phyloP scores from a whole-genome alignment of 2,329 filamentous ascomycete species.

The Stylonectria norvegica region DNA sequence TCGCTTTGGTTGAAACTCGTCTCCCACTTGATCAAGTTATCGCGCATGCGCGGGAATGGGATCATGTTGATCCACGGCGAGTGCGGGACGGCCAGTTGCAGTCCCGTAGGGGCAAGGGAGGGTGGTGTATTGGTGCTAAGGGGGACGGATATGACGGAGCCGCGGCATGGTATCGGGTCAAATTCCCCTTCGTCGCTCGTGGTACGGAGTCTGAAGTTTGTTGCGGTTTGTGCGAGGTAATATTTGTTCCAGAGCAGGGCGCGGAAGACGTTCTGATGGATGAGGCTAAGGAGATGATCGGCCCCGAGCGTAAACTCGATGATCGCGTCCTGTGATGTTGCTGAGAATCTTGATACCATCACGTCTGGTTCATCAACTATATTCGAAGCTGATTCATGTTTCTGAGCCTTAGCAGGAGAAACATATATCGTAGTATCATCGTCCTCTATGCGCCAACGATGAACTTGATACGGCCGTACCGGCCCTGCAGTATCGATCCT shows the following conservation, averaged over 20 bases:
- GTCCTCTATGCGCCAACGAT: neutral
- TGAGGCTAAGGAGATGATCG: neutral
- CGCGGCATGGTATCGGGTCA: neutral
- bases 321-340: too few species aligned
- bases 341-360: too few species aligned
- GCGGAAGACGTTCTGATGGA: slow-evolving; percentile 1
- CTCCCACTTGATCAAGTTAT: slow-evolving; percentile 1
- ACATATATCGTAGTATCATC: neutral
- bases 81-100: neutral
- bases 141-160: neutral
- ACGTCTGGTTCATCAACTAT: too few species aligned
- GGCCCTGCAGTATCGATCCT: neutral
- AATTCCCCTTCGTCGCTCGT: too few species aligned
- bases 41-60: slow-evolving; percentile 1
- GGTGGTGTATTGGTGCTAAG: neutral
- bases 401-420: too few species aligned
- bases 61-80: slow-evolving; percentile 1
- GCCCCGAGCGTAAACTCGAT: too few species aligned
- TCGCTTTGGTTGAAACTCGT: slow-evolving; percentile 1
- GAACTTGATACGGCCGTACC: neutral
- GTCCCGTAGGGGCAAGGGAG: neutral
- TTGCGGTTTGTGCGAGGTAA: neutral
- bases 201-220: neutral
- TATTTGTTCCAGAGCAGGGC: slow-evolving; percentile 3
- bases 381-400: too few species aligned